phyloP scores from a whole-genome alignment of 2,329 filamentous ascomycete genomes.

The Fusarium pseudocircinatum region DNA sequence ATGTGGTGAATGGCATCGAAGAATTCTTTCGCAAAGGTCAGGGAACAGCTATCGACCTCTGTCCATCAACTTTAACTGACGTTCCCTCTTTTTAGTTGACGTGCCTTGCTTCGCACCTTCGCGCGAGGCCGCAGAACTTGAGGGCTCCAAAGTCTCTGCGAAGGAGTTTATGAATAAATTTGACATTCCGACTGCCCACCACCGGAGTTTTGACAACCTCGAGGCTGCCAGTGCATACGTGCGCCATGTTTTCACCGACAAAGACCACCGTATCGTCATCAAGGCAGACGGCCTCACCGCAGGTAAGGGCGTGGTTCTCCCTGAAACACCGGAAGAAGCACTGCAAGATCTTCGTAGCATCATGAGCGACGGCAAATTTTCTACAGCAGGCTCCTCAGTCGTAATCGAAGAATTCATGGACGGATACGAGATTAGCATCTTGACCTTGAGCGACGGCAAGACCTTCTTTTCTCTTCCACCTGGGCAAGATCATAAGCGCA shows the following conservation, averaged over 20 bases:
- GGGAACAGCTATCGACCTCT: background rate
- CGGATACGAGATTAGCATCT: slow-evolving; percentile 74
- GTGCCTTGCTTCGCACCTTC: slow-evolving; percentile 76
- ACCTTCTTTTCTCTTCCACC: slow-evolving; percentile 72
- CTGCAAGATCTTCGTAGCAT: slow-evolving; percentile 71
- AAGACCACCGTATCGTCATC: slow-evolving; percentile 70
- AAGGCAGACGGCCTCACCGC: slow-evolving; percentile 80
- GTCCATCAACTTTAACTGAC: background rate
- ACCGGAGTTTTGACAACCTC: slow-evolving; percentile 73
- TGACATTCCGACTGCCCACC: slow-evolving; percentile 77
- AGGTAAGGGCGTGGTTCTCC: slow-evolving; percentile 69
- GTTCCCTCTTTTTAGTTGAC: slow-evolving; percentile 51
- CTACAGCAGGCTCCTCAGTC: slow-evolving; percentile 72
- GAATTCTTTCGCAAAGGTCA: slow-evolving; percentile 63
- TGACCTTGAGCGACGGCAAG: slow-evolving; percentile 74
- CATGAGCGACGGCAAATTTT: slow-evolving; percentile 73
- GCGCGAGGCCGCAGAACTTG: slow-evolving; percentile 75
- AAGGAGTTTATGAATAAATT: slow-evolving; percentile 83
- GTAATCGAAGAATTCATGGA: slow-evolving; percentile 78
- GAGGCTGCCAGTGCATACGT: slow-evolving; percentile 69
- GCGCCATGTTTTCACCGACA: slow-evolving; percentile 53
- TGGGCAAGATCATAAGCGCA: slow-evolving; percentile 78
- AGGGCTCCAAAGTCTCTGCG: slow-evolving; percentile 81
- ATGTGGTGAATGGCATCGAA: slow-evolving; percentile 78
- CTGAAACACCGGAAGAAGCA: slow-evolving; percentile 64